Conservation (phyloP, 2,329 filamentous ascomycete genomes). For the Monosporascus sp. region DNA sequence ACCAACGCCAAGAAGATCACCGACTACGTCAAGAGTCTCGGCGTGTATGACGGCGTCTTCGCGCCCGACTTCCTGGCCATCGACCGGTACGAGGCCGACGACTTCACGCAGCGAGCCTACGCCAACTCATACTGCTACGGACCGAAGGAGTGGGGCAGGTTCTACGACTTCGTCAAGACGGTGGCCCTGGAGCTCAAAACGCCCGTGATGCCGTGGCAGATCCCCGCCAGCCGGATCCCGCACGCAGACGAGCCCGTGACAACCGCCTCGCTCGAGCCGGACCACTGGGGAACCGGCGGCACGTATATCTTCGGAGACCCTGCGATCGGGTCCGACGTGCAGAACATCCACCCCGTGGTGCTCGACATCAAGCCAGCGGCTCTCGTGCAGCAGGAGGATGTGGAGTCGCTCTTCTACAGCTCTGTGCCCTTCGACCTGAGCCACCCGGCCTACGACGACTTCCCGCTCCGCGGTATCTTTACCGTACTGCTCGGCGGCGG, state of each 20-base stretch:
- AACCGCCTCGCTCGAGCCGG: not conserved
- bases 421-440: constrained; percentile 1
- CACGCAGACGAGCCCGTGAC: not conserved
- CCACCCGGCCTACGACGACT: not conserved
- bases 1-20: constrained; percentile 1
- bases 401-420: not conserved
- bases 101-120: constrained; percentile 4
- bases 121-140: constrained; percentile 2
- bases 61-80: constrained; percentile 2
- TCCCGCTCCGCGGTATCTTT: constrained; percentile 3
- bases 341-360: constrained; percentile 2
- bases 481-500: constrained; percentile 3
- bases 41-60: not conserved
- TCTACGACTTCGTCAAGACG: constrained; percentile 1
- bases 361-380: not conserved
- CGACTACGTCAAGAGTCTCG: constrained; percentile 3
- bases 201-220: constrained; percentile 4
- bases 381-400: not conserved
- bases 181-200: constrained; percentile 2
- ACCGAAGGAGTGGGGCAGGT: constrained; percentile 2
- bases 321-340: not conserved
- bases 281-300: constrained; percentile 2
- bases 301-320: constrained; percentile 4
- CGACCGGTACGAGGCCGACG: constrained; percentile 1
- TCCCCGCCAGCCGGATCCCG: constrained; percentile 5